Percentiles rank a stretch among this genome's conserved stretches.
Evolutionary conservation across 345 rosid species (phyloP).

Genomic region (Dipteronia sinensis): DNA sequence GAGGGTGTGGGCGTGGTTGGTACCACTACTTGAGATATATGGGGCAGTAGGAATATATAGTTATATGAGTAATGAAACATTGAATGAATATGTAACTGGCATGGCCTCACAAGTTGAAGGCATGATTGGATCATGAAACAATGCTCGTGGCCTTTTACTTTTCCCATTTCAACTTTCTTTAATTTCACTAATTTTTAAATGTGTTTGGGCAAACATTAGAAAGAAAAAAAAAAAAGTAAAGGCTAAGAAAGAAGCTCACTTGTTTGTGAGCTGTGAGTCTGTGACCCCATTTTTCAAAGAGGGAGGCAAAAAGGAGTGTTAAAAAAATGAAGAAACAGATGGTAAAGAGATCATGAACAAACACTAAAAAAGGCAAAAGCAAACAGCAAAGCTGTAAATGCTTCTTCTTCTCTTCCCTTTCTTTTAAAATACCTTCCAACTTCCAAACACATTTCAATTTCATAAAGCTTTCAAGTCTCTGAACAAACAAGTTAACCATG

Average conservation of each 20-base stretch:
- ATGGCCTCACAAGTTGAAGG: slow-evolving; percentile 35
- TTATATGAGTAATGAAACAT: not conserved
- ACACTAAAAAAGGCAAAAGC: slow-evolving; percentile 16
- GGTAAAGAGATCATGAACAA: slow-evolving; percentile 18
- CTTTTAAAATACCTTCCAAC: slow-evolving; percentile 25
- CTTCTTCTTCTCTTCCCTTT: slow-evolving; percentile 23
- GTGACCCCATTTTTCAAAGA: slow-evolving; percentile 48
- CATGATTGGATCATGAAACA: slow-evolving; percentile 51
- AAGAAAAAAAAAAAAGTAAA: slow-evolving; percentile 25
- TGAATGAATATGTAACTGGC: slow-evolving; percentile 18
- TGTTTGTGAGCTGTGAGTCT: slow-evolving; percentile 9
- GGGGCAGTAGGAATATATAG: not conserved
- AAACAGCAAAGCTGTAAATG: slow-evolving; percentile 31
- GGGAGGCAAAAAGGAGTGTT: slow-evolving; percentile 29
- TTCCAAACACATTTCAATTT: slow-evolving; percentile 15
- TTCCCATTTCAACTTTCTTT: slow-evolving; percentile 15
- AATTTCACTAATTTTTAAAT: not conserved
- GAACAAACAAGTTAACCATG: slow-evolving; percentile 37
- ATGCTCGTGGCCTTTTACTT: slow-evolving; percentile 48
- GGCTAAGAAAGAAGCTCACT: slow-evolving; percentile 34
- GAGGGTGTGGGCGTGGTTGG: not conserved
- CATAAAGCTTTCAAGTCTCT: slow-evolving; percentile 17
- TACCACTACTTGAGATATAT: slow-evolving; percentile 4
- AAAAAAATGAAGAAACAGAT: slow-evolving; percentile 24
- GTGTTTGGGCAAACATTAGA: slow-evolving; percentile 10